These are phyloP conservation scores for Didymellaceae sp. DNA, from an alignment of 2,329 filamentous ascomycete species.

Conservation along the genomic window DNA sequence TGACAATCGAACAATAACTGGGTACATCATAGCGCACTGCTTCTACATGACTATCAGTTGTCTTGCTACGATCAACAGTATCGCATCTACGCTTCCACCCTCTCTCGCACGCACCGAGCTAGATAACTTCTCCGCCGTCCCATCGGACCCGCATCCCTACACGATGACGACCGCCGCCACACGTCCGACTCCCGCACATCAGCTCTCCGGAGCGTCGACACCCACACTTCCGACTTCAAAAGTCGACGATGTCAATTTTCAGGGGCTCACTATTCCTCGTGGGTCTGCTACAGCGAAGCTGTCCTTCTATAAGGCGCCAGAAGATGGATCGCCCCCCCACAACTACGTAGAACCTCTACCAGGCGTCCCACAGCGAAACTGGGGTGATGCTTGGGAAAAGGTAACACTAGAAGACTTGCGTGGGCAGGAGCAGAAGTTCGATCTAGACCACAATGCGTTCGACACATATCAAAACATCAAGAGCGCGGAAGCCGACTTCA, in stretches of 20 bases:
- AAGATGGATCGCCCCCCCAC: constrained; percentile 37
- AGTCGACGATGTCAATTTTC: constrained; percentile 39
- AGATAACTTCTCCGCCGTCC: neutral
- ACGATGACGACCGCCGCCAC: constrained; percentile 54
- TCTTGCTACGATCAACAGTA: constrained; percentile 7
- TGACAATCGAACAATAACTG: constrained; percentile 12
- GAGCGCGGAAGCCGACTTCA: constrained; percentile 65
- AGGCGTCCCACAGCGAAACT: constrained; percentile 71
- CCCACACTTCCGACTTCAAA: constrained; percentile 32
- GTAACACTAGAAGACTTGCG: constrained; percentile 76
- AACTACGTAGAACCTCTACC: constrained; percentile 69
- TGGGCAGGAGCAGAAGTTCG: constrained; percentile 69
- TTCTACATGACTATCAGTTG: constrained; percentile 7
- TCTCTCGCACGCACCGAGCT: constrained; percentile 7
- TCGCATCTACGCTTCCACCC: constrained; percentile 1
- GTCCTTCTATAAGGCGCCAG: constrained; percentile 39
- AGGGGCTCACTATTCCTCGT: constrained; percentile 39
- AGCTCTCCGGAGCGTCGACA: constrained; percentile 39
- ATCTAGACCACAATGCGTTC: constrained; percentile 78
- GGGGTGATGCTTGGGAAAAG: constrained; percentile 54
- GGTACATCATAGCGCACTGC: neutral
- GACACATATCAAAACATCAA: constrained; percentile 66
- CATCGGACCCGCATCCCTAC: constrained; percentile 26
- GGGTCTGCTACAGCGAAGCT: constrained; percentile 35
- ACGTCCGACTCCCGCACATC: constrained; percentile 52